phyloP scores from a whole-genome alignment of 2,329 filamentous ascomycete species.

The Xylaria arbuscula region DNA sequence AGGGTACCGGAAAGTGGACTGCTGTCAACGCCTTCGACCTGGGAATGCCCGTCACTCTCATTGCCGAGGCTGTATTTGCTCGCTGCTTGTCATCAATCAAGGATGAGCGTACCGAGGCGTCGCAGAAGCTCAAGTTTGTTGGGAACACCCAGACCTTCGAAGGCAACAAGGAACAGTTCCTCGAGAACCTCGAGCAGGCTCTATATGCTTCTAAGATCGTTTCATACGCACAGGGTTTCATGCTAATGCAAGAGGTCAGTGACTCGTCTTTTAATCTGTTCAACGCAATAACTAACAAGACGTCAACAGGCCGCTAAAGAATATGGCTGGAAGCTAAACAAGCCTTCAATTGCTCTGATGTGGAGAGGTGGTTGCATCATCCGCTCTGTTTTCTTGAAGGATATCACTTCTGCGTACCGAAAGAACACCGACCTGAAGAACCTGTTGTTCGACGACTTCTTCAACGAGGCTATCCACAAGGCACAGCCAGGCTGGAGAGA shows the following conservation, averaged over 20 bases:
- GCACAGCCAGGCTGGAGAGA: constrained; percentile 94
- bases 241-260: constrained; percentile 96
- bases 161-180: constrained; percentile 92
- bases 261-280: not conserved
- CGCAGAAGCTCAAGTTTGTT: constrained; percentile 76
- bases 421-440: constrained; percentile 95
- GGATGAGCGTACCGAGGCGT: constrained; percentile 87
- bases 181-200: constrained; percentile 97
- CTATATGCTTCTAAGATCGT: constrained; percentile 99
- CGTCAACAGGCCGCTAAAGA: constrained; percentile 83
- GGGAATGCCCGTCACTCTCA: constrained; percentile 97
- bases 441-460: constrained; percentile 98
- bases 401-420: constrained; percentile 98
- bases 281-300: constrained; percentile 23
- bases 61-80: constrained; percentile 95
- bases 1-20: constrained; percentile 99
- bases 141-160: constrained; percentile 84
- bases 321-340: constrained; percentile 99
- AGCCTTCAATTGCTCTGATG: constrained; percentile 99
- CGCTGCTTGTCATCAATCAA: constrained; percentile 96
- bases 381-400: constrained; percentile 99
- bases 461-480: constrained; percentile 98
- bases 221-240: constrained; percentile 99
- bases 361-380: constrained; percentile 99
- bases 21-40: constrained; percentile 99